These are phyloP conservation scores for Phaffomyces opuntiae DNA, from an alignment of 805 yeast genomes.

Conservation along the genomic window DNA sequence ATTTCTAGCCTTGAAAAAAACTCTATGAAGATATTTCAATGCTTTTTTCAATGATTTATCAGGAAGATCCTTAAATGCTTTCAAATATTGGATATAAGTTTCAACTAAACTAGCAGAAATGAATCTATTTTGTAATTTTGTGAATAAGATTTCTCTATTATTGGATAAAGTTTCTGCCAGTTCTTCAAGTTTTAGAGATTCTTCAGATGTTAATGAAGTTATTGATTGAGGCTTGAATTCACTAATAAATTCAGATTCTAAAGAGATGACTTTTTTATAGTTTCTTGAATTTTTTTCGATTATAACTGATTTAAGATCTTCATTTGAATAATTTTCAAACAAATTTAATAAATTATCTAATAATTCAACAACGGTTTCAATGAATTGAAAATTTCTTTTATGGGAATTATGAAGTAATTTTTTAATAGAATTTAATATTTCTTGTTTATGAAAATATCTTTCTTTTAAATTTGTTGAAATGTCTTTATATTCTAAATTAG, in stretches of 20 bases:
- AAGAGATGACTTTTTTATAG: constrained; percentile 17
- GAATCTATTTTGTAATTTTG: constrained; percentile 35
- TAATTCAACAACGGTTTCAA: constrained; percentile 54
- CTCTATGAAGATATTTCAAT: constrained; percentile 61
- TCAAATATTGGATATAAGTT: constrained; percentile 56
- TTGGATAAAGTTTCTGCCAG: constrained; percentile 7
- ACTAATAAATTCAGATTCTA: constrained; percentile 28
- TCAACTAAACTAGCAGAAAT: constrained; percentile 55
- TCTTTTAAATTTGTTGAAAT: constrained; percentile 54
- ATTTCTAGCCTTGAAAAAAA: constrained; percentile 57
- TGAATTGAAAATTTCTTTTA: constrained; percentile 55
- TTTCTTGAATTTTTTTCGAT: constrained; percentile 35
- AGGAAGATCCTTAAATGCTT: constrained; percentile 53
- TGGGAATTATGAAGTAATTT: constrained; percentile 57
- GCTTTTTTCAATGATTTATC: constrained; percentile 56
- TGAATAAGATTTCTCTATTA: constrained; percentile 39
- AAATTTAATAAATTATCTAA: constrained; percentile 59
- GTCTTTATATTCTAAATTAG: constrained; percentile 40
- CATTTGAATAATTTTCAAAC: constrained; percentile 57
- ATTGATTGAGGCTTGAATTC: constrained; percentile 11
- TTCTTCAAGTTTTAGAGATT: constrained; percentile 24
- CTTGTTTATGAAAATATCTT: constrained; percentile 63
- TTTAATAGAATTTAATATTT: constrained; percentile 47
- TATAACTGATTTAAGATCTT: constrained; percentile 44
- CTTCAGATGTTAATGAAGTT: background rate